These are phyloP conservation scores for Cairneyella variabilis DNA, from an alignment of 495 filamentous ascomycete species.

Conservation along the genomic window DNA sequence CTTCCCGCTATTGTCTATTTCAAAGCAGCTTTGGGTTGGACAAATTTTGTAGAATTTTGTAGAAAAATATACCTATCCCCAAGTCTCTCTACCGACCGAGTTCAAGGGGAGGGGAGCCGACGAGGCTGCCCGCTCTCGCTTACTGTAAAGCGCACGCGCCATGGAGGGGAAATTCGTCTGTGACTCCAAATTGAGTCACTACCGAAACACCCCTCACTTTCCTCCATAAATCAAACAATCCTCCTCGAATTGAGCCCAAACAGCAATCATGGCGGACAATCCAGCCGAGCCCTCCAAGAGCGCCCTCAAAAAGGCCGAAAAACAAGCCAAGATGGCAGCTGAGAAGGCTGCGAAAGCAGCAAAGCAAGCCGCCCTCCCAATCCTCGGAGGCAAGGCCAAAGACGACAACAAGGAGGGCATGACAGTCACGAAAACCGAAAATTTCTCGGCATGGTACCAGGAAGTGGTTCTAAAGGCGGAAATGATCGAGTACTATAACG, in stretches of 20 bases:
- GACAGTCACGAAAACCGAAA: conserved; percentile 73
- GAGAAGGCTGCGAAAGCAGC: conserved; percentile 66
- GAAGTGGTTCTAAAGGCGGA: conserved; percentile 93
- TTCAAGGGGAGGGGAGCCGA: neutral
- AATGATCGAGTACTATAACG: conserved; percentile 83
- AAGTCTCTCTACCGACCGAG: neutral
- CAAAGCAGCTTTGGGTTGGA: too few relatives aligned
- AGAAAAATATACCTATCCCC: too few relatives aligned
- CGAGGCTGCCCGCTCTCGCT: conserved; percentile 7
- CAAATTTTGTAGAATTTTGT: too few relatives aligned
- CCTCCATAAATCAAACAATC: neutral
- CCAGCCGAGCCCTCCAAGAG: conserved; percentile 24
- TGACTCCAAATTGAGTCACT: conserved; percentile 5
- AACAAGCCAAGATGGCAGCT: conserved; percentile 60
- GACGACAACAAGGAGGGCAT: conserved; percentile 74
- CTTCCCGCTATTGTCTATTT: too few relatives aligned
- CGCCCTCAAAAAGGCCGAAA: conserved; percentile 68
- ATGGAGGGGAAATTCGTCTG: conserved; percentile 11
- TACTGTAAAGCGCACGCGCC: conserved; percentile 4
- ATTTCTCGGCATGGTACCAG: conserved; percentile 93
- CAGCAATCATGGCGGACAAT: conserved; percentile 25
- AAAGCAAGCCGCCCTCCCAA: conserved; percentile 41
- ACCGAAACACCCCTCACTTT: neutral
- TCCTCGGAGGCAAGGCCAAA: conserved; percentile 50
- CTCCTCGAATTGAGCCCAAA: too few relatives aligned